Conservation (phyloP, 208 protist genomes). For the Trypanosoma avium region DNA sequence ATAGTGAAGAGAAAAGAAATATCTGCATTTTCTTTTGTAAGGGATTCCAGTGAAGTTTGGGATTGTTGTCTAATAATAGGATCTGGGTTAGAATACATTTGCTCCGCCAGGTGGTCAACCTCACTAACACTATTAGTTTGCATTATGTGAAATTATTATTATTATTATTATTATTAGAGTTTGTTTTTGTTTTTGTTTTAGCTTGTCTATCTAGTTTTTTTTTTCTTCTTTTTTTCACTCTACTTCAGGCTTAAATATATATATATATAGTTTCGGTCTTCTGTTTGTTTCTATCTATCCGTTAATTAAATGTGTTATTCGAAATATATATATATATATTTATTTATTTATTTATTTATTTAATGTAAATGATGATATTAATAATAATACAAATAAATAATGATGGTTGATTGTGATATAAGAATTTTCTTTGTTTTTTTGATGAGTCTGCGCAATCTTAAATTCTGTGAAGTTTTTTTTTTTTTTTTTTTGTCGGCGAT, state of each 20-base stretch:
- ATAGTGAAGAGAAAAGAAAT: conserved; percentile 37
- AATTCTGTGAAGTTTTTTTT: neutral
- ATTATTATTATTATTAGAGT: neutral
- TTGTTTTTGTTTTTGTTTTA: neutral
- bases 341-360: too few relatives aligned
- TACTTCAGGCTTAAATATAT: neutral
- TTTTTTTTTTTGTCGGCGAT: neutral
- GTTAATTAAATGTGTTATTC: neutral
- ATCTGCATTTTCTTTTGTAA: conserved; percentile 59
- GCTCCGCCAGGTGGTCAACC: conserved; percentile 65
- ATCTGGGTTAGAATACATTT: conserved; percentile 68
- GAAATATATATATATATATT: neutral
- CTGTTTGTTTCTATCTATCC: neutral
- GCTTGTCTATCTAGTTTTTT: neutral
- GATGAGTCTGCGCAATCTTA: too few relatives aligned
- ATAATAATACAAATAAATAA: too few relatives aligned
- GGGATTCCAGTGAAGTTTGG: conserved; percentile 37
- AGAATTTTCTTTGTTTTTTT: too few relatives aligned
- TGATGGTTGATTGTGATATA: too few relatives aligned
- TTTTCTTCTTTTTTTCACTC: conserved; percentile 12
- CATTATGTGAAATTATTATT: conserved; percentile 10
- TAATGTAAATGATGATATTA: too few relatives aligned
- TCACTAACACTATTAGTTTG: conserved; percentile 39
- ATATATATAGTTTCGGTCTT: neutral
- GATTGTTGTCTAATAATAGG: conserved; percentile 41